Evolutionary conservation across 1,139 yeast species (phyloP).

Genomic region (Scheffersomyces segobiensis): DNA sequence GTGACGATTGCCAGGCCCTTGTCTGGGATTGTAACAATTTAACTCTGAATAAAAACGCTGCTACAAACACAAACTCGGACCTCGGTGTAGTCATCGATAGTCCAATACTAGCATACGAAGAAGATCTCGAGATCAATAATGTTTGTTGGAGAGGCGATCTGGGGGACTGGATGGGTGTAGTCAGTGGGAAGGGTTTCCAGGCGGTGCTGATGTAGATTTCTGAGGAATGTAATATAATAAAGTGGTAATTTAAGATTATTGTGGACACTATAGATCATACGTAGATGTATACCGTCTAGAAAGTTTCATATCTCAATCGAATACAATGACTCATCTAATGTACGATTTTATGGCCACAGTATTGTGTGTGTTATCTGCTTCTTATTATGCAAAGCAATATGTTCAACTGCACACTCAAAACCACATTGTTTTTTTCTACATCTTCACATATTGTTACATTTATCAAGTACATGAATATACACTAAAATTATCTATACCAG

Average conservation of each 20-base stretch:
- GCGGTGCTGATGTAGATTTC: constrained; percentile 50
- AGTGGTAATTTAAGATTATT: not conserved
- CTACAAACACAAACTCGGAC: not conserved
- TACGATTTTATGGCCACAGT: too few relatives aligned
- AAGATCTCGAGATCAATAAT: constrained; percentile 69
- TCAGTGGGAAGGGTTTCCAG: constrained; percentile 79
- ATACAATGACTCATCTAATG: too few relatives aligned
- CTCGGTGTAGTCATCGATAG: constrained; percentile 28
- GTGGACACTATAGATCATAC: not conserved
- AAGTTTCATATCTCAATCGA: too few relatives aligned
- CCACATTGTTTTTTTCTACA: too few relatives aligned
- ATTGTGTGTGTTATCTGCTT: too few relatives aligned
- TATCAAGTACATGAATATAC: not conserved
- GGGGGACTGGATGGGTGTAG: constrained; percentile 83
- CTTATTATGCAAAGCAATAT: too few relatives aligned
- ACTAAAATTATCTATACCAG: not conserved
- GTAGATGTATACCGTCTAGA: not conserved
- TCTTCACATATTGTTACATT: not conserved
- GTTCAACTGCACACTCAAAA: too few relatives aligned
- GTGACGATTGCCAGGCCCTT: constrained; percentile 89
- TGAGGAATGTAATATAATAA: not conserved
- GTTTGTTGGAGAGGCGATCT: constrained; percentile 65
- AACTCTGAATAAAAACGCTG: constrained; percentile 2
- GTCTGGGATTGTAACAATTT: constrained; percentile 70
- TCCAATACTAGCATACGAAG: constrained; percentile 59